Conservation (phyloP, 2,329 filamentous ascomycete genomes). For the Neonectria punicea region DNA sequence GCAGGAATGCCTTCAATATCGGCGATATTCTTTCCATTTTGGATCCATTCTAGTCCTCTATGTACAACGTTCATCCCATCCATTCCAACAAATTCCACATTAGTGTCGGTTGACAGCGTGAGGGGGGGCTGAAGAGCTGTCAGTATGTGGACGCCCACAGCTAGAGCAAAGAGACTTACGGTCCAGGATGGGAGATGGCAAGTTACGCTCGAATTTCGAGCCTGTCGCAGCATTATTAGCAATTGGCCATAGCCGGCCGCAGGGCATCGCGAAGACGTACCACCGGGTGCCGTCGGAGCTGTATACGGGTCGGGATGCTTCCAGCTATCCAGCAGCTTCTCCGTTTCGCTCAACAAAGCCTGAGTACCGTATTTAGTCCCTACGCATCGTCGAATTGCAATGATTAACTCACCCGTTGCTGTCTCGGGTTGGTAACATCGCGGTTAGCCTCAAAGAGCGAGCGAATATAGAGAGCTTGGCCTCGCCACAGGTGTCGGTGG, state of each 20-base stretch:
- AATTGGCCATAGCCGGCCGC: background rate
- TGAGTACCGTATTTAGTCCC: slow-evolving; percentile 51
- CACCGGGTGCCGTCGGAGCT: slow-evolving; percentile 91
- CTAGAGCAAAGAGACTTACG: slow-evolving; percentile 66
- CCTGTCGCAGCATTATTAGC: slow-evolving; percentile 60
- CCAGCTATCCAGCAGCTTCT: slow-evolving; percentile 89
- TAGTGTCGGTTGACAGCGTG: slow-evolving; percentile 41
- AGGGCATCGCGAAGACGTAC: slow-evolving; percentile 58
- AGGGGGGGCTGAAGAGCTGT: slow-evolving; percentile 42
- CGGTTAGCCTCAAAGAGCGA: slow-evolving; percentile 95
- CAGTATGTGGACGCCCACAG: slow-evolving; percentile 14
- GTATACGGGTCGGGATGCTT: slow-evolving; percentile 97
- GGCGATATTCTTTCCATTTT: slow-evolving; percentile 15
- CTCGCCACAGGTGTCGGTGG: slow-evolving; percentile 91
- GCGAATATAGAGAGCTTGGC: slow-evolving; percentile 95
- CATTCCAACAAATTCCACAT: slow-evolving; percentile 21
- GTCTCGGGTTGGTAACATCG: slow-evolving; percentile 82
- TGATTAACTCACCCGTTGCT: slow-evolving; percentile 75
- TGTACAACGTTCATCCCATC: slow-evolving; percentile 33
- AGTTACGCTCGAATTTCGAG: slow-evolving; percentile 95
- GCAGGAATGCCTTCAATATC: slow-evolving; percentile 17
- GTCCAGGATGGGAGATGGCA: slow-evolving; percentile 81
- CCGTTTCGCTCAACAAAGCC: slow-evolving; percentile 87
- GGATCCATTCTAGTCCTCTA: slow-evolving; percentile 29
- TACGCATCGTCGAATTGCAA: background rate